Evolutionary conservation across 805 yeast genomes (phyloP).

Genomic region (Henningerozyma blattae): DNA sequence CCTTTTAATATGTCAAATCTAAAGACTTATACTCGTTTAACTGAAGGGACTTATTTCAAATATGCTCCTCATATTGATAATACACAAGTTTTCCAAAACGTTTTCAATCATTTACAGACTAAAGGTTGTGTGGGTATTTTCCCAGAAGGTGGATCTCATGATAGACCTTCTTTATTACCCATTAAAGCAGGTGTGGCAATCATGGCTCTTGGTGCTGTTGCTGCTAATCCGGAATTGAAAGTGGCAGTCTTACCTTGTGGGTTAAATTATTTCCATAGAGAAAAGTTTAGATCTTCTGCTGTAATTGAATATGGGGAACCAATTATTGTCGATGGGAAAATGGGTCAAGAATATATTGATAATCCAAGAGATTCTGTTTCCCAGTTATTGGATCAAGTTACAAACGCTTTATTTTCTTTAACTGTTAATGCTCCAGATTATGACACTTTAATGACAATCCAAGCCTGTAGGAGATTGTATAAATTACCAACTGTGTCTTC

Average conservation of each 20-base stretch:
- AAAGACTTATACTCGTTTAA: conserved; percentile 31
- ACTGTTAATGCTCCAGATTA: conserved; percentile 91
- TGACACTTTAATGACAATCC: conserved; percentile 88
- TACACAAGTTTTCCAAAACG: conserved; percentile 65
- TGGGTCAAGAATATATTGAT: conserved; percentile 53
- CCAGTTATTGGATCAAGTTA: conserved; percentile 56
- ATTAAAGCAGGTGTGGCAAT: conserved; percentile 95
- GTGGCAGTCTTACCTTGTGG: conserved; percentile 91
- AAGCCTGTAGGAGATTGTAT: conserved; percentile 83
- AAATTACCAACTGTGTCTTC: conserved; percentile 9
- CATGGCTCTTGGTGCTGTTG: conserved; percentile 93
- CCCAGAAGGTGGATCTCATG: conserved; percentile 98
- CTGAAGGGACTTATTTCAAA: conserved; percentile 52
- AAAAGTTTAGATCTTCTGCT: conserved; percentile 88
- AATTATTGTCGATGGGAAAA: conserved; percentile 46
- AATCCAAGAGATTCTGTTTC: conserved; percentile 67
- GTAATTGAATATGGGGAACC: conserved; percentile 89
- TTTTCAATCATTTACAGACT: conserved; percentile 66
- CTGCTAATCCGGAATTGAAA: conserved; percentile 54
- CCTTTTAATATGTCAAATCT: conserved; percentile 44
- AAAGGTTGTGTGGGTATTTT: conserved; percentile 83
- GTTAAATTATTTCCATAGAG: conserved; percentile 89
- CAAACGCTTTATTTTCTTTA: conserved; percentile 69
- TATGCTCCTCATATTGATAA: conserved; percentile 78
- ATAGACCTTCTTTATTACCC: conserved; percentile 82